A percentile compares a stretch with the other conserved stretches of the same genome.
These are phyloP conservation scores for Russula abietina DNA, from an alignment of 768 basidiomycete genomes.

Conservation along the genomic window DNA sequence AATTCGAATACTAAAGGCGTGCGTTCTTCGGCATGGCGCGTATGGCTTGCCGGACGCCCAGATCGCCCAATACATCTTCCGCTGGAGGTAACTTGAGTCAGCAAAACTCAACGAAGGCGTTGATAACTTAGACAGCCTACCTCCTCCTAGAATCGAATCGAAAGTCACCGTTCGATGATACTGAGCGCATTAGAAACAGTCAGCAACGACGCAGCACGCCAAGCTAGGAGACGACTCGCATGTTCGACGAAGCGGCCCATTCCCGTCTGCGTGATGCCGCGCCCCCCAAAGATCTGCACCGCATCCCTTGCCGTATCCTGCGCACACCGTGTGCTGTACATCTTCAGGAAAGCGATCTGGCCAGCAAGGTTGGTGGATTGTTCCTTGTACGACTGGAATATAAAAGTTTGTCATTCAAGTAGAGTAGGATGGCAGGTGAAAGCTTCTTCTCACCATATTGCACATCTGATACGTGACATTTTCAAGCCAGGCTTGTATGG, in stretches of 20 bases:
- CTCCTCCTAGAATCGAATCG: conserved; percentile 67
- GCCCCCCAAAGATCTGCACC: conserved; percentile 80
- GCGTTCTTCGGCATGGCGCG: conserved; percentile 66
- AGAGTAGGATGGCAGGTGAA: neutral
- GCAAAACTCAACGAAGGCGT: neutral
- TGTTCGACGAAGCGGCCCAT: conserved; percentile 78
- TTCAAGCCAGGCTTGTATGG: conserved; percentile 79
- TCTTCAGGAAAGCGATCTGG: conserved; percentile 77
- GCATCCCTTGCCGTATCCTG: conserved; percentile 79
- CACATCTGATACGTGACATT: conserved; percentile 84
- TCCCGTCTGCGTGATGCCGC: conserved; percentile 80
- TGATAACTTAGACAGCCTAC: conserved; percentile 27
- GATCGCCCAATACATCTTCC: conserved; percentile 69
- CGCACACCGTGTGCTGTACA: conserved; percentile 64
- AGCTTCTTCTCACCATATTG: conserved; percentile 51
- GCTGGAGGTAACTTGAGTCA: conserved; percentile 34
- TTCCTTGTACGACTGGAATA: conserved; percentile 55
- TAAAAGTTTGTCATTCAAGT: conserved; percentile 12
- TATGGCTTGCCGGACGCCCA: conserved; percentile 78
- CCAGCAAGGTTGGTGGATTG: conserved; percentile 72
- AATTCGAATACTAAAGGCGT: conserved; percentile 39
- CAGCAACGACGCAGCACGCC: neutral
- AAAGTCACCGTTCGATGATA: conserved; percentile 63
- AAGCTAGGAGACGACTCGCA: conserved; percentile 34
- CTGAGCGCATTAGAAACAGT: conserved; percentile 30